phyloP scores from a whole-genome alignment of 2,329 filamentous ascomycete genomes.

The Diplodia mutila region DNA sequence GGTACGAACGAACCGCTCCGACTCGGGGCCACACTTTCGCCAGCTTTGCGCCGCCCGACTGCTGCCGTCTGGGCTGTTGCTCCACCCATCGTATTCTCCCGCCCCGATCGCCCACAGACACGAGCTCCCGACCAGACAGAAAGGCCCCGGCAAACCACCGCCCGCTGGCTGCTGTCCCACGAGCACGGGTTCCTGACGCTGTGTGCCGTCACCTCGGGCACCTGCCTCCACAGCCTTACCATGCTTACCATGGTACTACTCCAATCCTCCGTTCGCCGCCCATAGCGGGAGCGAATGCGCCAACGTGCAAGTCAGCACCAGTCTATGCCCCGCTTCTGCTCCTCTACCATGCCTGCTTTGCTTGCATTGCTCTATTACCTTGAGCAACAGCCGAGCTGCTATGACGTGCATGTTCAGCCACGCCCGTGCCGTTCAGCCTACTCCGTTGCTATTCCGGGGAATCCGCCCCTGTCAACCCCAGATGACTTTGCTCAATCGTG shows the following conservation, averaged over 20 bases:
- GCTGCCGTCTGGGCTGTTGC: not conserved
- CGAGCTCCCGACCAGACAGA: not conserved
- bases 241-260: constrained; percentile 3
- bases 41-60: not conserved
- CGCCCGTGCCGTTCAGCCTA: not conserved
- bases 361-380: constrained; percentile 15
- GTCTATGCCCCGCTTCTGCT: constrained; percentile 12
- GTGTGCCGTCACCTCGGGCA: constrained; percentile 1
- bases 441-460: constrained; percentile 10
- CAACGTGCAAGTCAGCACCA: constrained; percentile 3
- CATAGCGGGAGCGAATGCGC: not conserved
- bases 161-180: not conserved
- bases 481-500: not conserved
- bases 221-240: constrained; percentile 9
- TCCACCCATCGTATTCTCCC: constrained; percentile 9
- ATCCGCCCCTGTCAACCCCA: not conserved
- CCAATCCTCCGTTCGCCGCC: not conserved
- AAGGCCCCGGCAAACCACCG: not conserved
- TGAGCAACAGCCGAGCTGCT: constrained; percentile 7
- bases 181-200: constrained; percentile 7
- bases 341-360: not conserved
- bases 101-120: not conserved
- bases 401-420: constrained; percentile 22
- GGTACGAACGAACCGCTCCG: not conserved
- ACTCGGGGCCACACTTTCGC: not conserved